A percentile compares a stretch with the other conserved stretches of the same genome.
These are phyloP conservation scores for Cladophialophora immunda DNA, from an alignment of 2,329 filamentous ascomycete genomes.

Conservation along the genomic window DNA sequence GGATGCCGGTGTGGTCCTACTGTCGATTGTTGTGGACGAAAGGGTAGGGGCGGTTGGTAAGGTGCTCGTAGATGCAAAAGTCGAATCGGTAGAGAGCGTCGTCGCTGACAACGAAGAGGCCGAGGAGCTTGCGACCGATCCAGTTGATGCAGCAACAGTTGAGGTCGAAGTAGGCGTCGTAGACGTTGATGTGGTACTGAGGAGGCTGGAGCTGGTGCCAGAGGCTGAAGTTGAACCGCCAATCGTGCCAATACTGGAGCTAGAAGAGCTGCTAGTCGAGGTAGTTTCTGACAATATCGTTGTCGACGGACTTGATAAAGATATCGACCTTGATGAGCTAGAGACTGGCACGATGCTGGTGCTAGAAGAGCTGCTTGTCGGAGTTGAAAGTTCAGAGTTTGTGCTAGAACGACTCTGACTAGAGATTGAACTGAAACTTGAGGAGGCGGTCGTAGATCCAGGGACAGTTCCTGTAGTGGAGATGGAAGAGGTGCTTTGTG, in stretches of 20 bases:
- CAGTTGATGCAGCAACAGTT: not conserved
- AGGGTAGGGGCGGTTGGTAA: not conserved
- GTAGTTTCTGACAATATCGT: not conserved
- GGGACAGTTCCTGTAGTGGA: not conserved
- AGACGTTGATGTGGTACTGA: not conserved
- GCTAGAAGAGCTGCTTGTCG: not conserved
- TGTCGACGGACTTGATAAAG: not conserved
- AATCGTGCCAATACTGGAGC: not conserved
- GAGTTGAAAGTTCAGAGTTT: not conserved
- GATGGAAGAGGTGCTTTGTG: not conserved
- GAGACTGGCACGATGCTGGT: not conserved
- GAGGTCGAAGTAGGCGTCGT: not conserved
- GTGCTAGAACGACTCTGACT: not conserved
- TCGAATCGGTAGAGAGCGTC: not conserved
- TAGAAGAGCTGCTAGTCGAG: not conserved
- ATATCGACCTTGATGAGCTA: not conserved
- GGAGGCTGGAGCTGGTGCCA: not conserved
- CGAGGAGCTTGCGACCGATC: not conserved
- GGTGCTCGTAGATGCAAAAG: not conserved
- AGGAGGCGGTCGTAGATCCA: constrained; percentile 7
- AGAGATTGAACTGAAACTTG: not conserved
- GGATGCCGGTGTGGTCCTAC: not conserved
- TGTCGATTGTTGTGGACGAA: not conserved
- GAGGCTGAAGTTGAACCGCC: not conserved
- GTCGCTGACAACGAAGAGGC: not conserved